Evolutionary conservation across 441 rosid genomes (phyloP), one percentile per base, ranked within the genome.

Genomic region (Gossypium gossypioides): DNA sequence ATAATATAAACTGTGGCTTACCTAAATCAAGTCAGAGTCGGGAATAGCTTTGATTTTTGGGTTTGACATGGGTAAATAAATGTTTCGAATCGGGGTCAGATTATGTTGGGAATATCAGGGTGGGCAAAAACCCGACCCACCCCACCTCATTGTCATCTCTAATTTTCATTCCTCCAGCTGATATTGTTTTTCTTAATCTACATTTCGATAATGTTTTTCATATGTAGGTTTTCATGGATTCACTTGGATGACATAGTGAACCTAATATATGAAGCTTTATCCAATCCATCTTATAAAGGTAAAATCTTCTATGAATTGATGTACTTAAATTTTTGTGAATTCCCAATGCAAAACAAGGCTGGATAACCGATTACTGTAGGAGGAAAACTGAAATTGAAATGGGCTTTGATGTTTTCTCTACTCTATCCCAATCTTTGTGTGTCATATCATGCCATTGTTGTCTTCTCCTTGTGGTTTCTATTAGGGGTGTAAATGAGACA

Each of bases 171-270:
- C 59, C 29, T 48, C 2, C 3, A 68, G 21, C 19, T 60, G 12
- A 10, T 68, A 57, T 52, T 56, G 32, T 72, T 64, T 48, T 48
- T 2, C 0, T 44, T 1, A 40, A n/a, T 57, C 7, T n/a, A 51
- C 16, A 7, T 9, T 15, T 44, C 29, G 24, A 15, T 58, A 24
- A 15, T 58, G 52, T 34, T 81, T 57, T 37, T 13, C 59, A 61
- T 75, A 69, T 37, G 44, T 80, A 91, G 97, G 99, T 89, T 94
- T 83, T 94, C 97, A 64, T 91, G 97, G 99, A 89, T 94, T 80
- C 97, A 94, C 77, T 82, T 91, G 86, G 97, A 94, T 46, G 99
- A 90, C 84, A 63, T 94, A 54, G 96, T 94, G 71, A 91, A 79
- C 79, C 76, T 94, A 68, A 94, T 94, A 69, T 91, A 82, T 46